These are phyloP conservation scores for Pulveroboletus ravenelii DNA, from an alignment of 768 basidiomycete species.

Conservation along the genomic window DNA sequence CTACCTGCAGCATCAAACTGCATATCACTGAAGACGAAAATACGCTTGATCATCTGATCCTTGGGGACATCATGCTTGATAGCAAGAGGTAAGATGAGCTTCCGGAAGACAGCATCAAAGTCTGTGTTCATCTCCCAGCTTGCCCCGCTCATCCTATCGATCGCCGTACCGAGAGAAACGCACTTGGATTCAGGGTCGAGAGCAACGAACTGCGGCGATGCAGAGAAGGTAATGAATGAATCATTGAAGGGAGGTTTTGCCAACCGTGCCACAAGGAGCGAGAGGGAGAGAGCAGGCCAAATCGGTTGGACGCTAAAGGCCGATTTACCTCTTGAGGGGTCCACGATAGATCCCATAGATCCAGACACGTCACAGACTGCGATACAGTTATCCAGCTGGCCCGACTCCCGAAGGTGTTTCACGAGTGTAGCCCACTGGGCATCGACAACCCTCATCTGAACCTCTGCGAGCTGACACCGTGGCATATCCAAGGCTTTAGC, in stretches of 20 bases:
- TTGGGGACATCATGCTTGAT: constrained; percentile 49
- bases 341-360: constrained; percentile 50
- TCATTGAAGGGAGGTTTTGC: constrained; percentile 61
- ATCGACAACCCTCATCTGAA: constrained; percentile 45
- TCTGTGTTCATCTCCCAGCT: constrained; percentile 60
- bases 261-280: constrained; percentile 58
- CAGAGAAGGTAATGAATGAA: constrained; percentile 67
- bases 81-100: constrained; percentile 60
- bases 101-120: constrained; percentile 54
- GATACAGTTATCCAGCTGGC: constrained; percentile 55
- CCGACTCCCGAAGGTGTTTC: constrained; percentile 45
- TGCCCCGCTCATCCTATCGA: constrained; percentile 33
- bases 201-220: constrained; percentile 42
- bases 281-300: constrained; percentile 58
- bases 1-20: constrained; percentile 49
- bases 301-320: constrained; percentile 41
- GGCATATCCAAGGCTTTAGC: constrained; percentile 21
- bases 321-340: neutral
- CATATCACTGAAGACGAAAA: constrained; percentile 79
- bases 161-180: constrained; percentile 33
- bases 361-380: constrained; percentile 74
- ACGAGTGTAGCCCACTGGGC: constrained; percentile 66
- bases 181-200: constrained; percentile 38
- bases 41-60: constrained; percentile 70
- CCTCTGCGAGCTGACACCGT: constrained; percentile 30